phyloP scores from a whole-genome alignment of 2,329 filamentous ascomycete species.

The Aspergillus arachidicola region DNA sequence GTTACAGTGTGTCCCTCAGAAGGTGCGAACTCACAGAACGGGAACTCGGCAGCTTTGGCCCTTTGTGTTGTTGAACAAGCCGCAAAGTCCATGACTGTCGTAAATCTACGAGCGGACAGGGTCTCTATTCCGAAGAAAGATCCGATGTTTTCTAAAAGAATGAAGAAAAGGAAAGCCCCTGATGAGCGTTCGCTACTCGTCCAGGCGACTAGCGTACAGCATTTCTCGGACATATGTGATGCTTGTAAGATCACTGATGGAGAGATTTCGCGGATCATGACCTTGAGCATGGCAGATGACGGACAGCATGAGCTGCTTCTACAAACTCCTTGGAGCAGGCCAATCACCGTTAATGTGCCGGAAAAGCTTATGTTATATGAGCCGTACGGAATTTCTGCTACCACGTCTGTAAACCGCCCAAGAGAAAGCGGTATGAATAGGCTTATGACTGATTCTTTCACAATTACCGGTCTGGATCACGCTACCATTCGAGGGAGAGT shows the following conservation, averaged over 20 bases:
- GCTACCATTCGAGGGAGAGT: conserved; percentile 62
- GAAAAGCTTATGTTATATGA: conserved; percentile 60
- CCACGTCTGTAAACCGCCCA: conserved; percentile 52
- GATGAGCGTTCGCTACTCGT: conserved; percentile 32
- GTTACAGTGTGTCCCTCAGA: conserved; percentile 63
- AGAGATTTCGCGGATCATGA: conserved; percentile 67
- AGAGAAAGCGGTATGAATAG: conserved; percentile 56
- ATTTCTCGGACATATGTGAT: conserved; percentile 70
- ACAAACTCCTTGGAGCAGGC: conserved; percentile 74
- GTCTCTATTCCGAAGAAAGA: conserved; percentile 32
- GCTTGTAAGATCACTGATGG: conserved; percentile 72
- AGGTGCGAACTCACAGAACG: conserved; percentile 33
- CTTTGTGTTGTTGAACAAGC: conserved; percentile 71
- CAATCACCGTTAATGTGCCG: conserved; percentile 68
- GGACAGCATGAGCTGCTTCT: conserved; percentile 69
- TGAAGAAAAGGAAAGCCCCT: conserved; percentile 23
- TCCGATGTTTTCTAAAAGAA: conserved; percentile 28
- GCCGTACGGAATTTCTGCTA: conserved; percentile 61
- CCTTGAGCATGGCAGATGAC: conserved; percentile 66
- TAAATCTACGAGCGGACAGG: conserved; percentile 63
- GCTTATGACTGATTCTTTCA: conserved; percentile 47
- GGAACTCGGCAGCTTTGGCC: conserved; percentile 37
- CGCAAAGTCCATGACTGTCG: conserved; percentile 67
- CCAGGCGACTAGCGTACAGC: conserved; percentile 52
- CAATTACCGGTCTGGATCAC: conserved; percentile 59